Base-by-base conservation (phyloP, 2,329 filamentous ascomycete genomes). In the Chaetothyriales sp. region DNA sequence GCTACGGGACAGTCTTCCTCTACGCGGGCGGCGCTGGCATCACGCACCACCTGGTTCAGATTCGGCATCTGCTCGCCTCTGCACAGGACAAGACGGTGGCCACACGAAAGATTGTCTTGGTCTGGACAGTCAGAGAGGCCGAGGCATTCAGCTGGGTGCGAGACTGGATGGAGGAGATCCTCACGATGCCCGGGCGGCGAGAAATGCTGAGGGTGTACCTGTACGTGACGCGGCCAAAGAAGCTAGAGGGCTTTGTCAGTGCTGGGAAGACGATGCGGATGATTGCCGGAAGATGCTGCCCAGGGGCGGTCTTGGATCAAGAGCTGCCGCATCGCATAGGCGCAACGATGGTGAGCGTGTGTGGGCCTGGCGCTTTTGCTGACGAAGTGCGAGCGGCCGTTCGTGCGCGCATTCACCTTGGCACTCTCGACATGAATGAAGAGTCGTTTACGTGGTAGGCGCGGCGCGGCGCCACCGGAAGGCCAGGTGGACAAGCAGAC, bases 1-100 rank as follows among this genome's bases (percentile, higher is more conserved):
- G 75, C 49, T 83, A 82, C 66, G 81, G 80, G 60, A 83, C 80
- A 0, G 73, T 77, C n/a, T 65, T 83, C 20, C 74, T 83, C 51
- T 83, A 83, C 66, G 80, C 80, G 4, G 80, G 77, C 47, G 80
- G 80, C 50, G 78, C 81, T 25, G 80, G 80, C 50, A 83, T 83
- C 54, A 83, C 81, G 1, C 80, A 83, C 61, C 79, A 82, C 63
- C 70, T 82, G 54, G 72, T 78, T 51, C 79, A 77, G 65, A 70
- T 82, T 18, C 76, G 77, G 55, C 73, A 81, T 51, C 73, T 83
- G 1, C 69, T 83, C 54, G 65, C 69, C 15, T 73, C 74, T 52
- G 74, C 73, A 55, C 65, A 71, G 52, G 67, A 71, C 20, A 71
- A 73, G 55, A 78, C 74, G 10, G 75, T 75, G 43, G 75, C 78